These are phyloP conservation scores for Termitomyces sp. DNA, from an alignment of 768 basidiomycete genomes.

Conservation along the genomic window DNA sequence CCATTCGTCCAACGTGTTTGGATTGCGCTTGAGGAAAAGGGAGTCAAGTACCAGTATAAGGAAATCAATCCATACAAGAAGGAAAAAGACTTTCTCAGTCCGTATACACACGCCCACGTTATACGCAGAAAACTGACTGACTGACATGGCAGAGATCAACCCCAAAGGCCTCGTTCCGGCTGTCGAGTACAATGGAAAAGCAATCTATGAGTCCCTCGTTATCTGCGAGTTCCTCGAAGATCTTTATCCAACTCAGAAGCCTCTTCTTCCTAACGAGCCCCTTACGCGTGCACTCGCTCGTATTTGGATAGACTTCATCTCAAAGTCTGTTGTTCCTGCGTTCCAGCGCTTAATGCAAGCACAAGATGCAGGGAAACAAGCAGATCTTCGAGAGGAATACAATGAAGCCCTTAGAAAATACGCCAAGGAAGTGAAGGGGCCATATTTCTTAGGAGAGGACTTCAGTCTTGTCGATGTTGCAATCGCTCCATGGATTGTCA, in stretches of 20 bases:
- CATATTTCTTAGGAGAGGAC: slow-evolving; percentile 56
- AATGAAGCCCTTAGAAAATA: slow-evolving; percentile 29
- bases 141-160: slow-evolving; percentile 43
- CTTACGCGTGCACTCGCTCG: slow-evolving; percentile 49
- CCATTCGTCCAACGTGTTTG: slow-evolving; percentile 62
- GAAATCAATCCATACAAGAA: slow-evolving; percentile 75
- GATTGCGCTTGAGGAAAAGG: slow-evolving; percentile 66
- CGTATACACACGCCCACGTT: slow-evolving; percentile 5
- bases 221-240: slow-evolving; percentile 71
- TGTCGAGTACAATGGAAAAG: slow-evolving; percentile 48
- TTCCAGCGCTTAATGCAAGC: slow-evolving; percentile 49
- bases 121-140: not conserved
- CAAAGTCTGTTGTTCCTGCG: slow-evolving; percentile 51
- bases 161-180: slow-evolving; percentile 71
- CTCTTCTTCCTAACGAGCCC: slow-evolving; percentile 55
- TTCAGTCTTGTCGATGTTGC: slow-evolving; percentile 54
- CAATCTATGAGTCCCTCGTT: slow-evolving; percentile 64
- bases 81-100: slow-evolving; percentile 53
- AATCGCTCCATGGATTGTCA: slow-evolving; percentile 53
- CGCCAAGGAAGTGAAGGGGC: slow-evolving; percentile 39
- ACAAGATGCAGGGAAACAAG: slow-evolving; percentile 31
- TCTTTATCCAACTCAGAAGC: slow-evolving; percentile 43
- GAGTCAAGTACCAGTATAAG: slow-evolving; percentile 65
- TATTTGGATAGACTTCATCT: slow-evolving; percentile 57
- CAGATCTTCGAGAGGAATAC: slow-evolving; percentile 27